phyloP scores from a whole-genome alignment of 2,329 filamentous ascomycete species.

The Pseudodiploospora longispora region DNA sequence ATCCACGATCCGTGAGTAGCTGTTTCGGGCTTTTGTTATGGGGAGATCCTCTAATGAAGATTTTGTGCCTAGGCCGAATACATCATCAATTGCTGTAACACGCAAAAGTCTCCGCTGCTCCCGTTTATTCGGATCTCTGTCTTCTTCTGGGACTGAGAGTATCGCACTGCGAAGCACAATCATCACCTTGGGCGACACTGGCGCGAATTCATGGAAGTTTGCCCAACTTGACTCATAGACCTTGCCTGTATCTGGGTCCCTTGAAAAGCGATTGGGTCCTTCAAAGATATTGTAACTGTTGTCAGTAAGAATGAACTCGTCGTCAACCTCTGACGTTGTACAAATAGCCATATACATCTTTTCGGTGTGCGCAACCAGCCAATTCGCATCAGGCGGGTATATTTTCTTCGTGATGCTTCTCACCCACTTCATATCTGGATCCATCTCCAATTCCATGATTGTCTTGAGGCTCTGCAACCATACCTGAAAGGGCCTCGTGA shows the following conservation, averaged over 20 bases:
- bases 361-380: conserved; percentile 16
- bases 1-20: not conserved
- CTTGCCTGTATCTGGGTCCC: conserved; percentile 11
- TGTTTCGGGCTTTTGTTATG: not conserved
- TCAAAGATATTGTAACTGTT: conserved; percentile 19
- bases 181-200: conserved; percentile 19
- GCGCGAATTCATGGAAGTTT: conserved; percentile 21
- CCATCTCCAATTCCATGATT: conserved; percentile 21
- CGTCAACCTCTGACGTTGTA: conserved; percentile 13
- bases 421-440: conserved; percentile 13
- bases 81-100: not conserved
- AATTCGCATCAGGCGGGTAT: conserved; percentile 16
- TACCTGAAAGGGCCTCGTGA: conserved; percentile 18
- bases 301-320: conserved; percentile 16
- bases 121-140: conserved; percentile 6
- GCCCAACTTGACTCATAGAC: not conserved
- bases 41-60: not conserved
- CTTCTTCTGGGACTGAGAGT: conserved; percentile 16
- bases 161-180: conserved; percentile 15
- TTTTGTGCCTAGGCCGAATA: not conserved
- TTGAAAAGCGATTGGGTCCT: conserved; percentile 13
- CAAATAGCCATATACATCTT: conserved; percentile 21
- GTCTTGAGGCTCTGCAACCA: conserved; percentile 20
- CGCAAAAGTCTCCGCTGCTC: not conserved
- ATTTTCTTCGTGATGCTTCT: conserved; percentile 11